Base-by-base conservation (phyloP, 139 green algal genomes). In the Edaphochlamys debaryana region DNA sequence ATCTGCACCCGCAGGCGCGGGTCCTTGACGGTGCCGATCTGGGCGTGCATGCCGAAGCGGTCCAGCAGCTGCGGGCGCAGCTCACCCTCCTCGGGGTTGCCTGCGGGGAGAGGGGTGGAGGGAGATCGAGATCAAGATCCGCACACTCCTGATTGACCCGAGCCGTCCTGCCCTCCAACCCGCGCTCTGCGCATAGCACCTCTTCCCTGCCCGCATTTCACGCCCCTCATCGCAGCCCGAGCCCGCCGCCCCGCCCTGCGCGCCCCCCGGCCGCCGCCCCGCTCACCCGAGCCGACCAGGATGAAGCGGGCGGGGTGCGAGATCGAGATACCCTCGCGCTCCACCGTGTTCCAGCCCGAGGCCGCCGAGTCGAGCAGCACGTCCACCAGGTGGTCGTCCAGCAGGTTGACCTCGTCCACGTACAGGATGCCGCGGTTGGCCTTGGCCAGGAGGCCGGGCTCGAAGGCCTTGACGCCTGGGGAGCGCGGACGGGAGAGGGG, bases 1-100 rank as follows among this genome's bases (percentile, higher is more conserved):
- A 99, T 95, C 79, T 95, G 80, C 22, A 94, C 93, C 40, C 96
- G 94, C 76, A 92, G 67, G 20, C 92, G 87, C 1, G 88, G 86
- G 68, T 98, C 94, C 76, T 85, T 90, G 27, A 95, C 84, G 17
- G 96, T 98, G 37, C 78, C 76, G 64, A 99, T 94, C 42, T 95
- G 86, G 38, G 89, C 87, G 68, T 93, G 89, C 89, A 93, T 93
- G 85, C 96, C 96, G 79, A 98, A 99, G 69, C 96, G 93, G 82
- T 98, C 96, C 76, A 99, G 91, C 87, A 99, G 94, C 92, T 99
- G 96, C 32, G 96, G 96, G 36, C 96, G 91, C 87, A 99, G 79
- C 92, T 98, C 96, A 30, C 96, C 96, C 90, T 99, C 96, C 89
- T 93, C 86, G 22, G 88, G 88, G 83, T 93, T 93, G 50, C 89